Evolutionary conservation across 2,329 filamentous ascomycete species (phyloP), one percentile per base, ranked within the genome.

Genomic region (Aureobasidium sp.): DNA sequence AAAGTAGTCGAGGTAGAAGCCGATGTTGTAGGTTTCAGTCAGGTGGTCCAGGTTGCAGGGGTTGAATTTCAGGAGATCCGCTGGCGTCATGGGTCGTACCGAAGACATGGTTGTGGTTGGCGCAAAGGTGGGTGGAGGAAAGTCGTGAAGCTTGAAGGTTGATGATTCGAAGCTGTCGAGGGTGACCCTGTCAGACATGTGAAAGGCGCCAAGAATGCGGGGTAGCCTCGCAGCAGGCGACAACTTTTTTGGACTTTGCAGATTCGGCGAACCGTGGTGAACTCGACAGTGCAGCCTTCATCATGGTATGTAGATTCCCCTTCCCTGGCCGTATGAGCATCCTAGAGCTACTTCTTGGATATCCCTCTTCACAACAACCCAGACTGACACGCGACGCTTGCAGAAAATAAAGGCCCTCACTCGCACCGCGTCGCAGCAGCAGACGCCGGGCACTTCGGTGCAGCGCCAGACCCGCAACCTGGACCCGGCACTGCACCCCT

Each of bases 11-110:
- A 96, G 84, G 77, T 99, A 99, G 78, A 97, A 99, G 64, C 85
- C 84, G 65, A 96, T 83, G 73, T 95, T 91, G 78, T 97, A 99
- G 60, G 95, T 97, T 77, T 99, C 94, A n/a, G 94, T 97, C 64
- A 96, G 81, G 42, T 90, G 90, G 71, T 99, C 94, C 64, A 99
- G 86, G 72, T 99, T 99, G 75, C 92, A 96, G 65, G 91, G 86
- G 67, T 95, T 95, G 74, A 97, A 87, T 66, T 86, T 87, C 75
- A 96, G 85, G 64, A 97, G 81, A 74, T 99, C 94, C 66, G 84
- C 81, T 2, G 90, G 87, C 63, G 83, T 84, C 79, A 97, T 96
- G 67, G 89, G 85, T 57, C 92, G 87, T 70, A 97, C 89, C 59
- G 88, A 89, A 60, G 88, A 87, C 90, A 95, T 95, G 25, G 6